Base-by-base conservation (phyloP, 2,329 filamentous ascomycete genomes). In the Calonectria crousiana region DNA sequence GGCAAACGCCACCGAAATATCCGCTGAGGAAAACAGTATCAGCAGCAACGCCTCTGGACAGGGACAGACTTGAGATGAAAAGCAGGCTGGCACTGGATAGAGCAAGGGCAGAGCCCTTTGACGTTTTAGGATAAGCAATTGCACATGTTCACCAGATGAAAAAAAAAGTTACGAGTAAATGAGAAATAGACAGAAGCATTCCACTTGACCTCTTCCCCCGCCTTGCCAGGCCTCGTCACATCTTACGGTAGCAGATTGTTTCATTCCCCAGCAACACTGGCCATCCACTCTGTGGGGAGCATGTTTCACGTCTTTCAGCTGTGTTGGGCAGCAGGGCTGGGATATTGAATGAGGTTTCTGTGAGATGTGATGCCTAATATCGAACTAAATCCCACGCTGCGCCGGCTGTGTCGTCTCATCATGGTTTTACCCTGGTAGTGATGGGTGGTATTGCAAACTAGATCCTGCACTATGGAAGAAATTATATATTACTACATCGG, bases 21-120 rank as follows among this genome's bases (percentile, higher is more conserved):
- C 32, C 66, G 58, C 52, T 58, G 72, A 65, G 66, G 64, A 69
- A 70, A 76, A 72, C 51, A 72, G 66, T 36, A 73, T 67, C 71
- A 67, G 71, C 32, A 26, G 56, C 41, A 38, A 60, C 18, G 44
- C 44, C 58, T 73, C 38, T 34, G 36, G 18, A 65, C 23, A 49
- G 56, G 56, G 23, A 69, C 32, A 52, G 11, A 41, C 11, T 52
- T 67, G n/a, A 78, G 60, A 41, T 74, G 71, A 69, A 77, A 69
- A 18, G 74, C 52, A 52, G 70, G 44, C 64, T 72, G 71, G 56
- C 30, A 49, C 53, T 52, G 28, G 38, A 65, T 28, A 69, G 56
- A 65, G 9, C 36, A 70, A 70, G 58, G 47, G 47, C 44, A 38
- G 47, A 34, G 18, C 68, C 34, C 34, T 64, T 64, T 34, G 28